A percentile compares a stretch with the other conserved stretches of the same genome.
phyloP scores from a whole-genome alignment of 1,284 basidiomycete species.

The Irpex sp. region DNA sequence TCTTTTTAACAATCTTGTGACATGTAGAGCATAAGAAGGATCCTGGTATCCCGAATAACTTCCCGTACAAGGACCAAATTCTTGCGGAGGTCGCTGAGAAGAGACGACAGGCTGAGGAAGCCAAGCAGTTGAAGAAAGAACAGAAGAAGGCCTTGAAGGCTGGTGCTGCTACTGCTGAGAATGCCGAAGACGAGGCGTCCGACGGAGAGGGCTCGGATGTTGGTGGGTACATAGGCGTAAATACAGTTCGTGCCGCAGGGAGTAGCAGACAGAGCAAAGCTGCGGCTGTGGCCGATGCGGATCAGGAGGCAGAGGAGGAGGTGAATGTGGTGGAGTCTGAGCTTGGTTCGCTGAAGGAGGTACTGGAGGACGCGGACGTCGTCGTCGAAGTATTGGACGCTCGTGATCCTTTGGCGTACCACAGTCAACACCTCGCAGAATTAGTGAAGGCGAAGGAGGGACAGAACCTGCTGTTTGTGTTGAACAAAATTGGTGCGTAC shows the following conservation, averaged over 20 bases:
- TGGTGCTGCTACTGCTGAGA: constrained; percentile 26
- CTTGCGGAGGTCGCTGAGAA: constrained; percentile 87
- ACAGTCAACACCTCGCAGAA: constrained; percentile 66
- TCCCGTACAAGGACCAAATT: constrained; percentile 97
- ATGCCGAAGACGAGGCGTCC: constrained; percentile 24
- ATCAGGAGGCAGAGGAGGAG: constrained; percentile 31
- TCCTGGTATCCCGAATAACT: constrained; percentile 95
- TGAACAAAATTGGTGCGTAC: constrained; percentile 84
- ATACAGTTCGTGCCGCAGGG: constrained; percentile 19
- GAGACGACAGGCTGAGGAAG: constrained; percentile 71
- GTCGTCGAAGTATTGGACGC: constrained; percentile 85
- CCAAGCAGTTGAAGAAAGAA: constrained; percentile 62
- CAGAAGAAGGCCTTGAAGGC: constrained; percentile 48
- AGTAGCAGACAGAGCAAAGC: constrained; percentile 21
- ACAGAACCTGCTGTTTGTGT: constrained; percentile 63
- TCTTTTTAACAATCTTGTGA: no score
- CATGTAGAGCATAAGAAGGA: constrained; percentile 73
- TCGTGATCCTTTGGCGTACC: constrained; percentile 73
- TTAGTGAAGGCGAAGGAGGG: constrained; percentile 41
- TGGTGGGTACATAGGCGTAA: constrained; percentile 5
- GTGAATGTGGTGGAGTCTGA: constrained; percentile 55
- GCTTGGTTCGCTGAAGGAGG: constrained; percentile 65
- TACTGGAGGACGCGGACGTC: constrained; percentile 81
- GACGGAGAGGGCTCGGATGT: background rate
- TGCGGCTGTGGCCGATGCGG: constrained; percentile 13